Evolutionary conservation across 2,329 filamentous ascomycete species (phyloP).

Genomic region (Cercospora berteroae): DNA sequence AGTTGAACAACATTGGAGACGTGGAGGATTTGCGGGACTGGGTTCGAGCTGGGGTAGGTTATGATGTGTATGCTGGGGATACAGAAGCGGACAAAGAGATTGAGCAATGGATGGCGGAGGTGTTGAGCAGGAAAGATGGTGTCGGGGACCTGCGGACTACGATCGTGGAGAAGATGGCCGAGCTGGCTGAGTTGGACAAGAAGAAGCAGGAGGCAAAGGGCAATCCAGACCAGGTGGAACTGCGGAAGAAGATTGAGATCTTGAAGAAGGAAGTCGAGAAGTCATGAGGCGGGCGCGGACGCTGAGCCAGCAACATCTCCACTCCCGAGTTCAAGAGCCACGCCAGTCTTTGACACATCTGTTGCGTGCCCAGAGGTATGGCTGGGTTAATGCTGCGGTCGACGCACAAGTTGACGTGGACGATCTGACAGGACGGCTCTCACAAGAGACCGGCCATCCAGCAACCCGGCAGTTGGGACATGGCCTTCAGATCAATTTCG

Average conservation of each 20-base stretch:
- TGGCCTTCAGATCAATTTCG: neutral
- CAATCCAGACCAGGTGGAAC: slow-evolving; percentile 5
- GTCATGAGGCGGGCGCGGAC: neutral
- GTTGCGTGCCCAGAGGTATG: neutral
- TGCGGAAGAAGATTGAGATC: slow-evolving; percentile 37
- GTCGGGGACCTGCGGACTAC: slow-evolving; percentile 32
- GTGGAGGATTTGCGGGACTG: slow-evolving; percentile 57
- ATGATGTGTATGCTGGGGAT: slow-evolving; percentile 58
- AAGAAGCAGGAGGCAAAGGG: slow-evolving; percentile 19
- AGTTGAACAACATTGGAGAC: slow-evolving; percentile 68
- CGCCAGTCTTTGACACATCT: neutral
- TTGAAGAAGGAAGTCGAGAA: slow-evolving; percentile 15
- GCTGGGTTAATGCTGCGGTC: neutral
- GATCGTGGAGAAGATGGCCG: slow-evolving; percentile 33
- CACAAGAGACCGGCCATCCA: neutral
- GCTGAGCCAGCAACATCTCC: neutral
- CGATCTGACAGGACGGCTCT: neutral
- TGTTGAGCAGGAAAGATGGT: slow-evolving; percentile 50
- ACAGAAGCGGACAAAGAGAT: slow-evolving; percentile 53
- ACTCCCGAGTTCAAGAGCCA: neutral
- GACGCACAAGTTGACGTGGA: neutral
- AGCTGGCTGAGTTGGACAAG: slow-evolving; percentile 33
- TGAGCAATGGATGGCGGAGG: slow-evolving; percentile 52
- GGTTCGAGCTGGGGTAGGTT: slow-evolving; percentile 55
- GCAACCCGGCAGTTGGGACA: neutral